Evolutionary conservation across 495 filamentous ascomycete species (phyloP).

Genomic region (Aspergillus steynii): DNA sequence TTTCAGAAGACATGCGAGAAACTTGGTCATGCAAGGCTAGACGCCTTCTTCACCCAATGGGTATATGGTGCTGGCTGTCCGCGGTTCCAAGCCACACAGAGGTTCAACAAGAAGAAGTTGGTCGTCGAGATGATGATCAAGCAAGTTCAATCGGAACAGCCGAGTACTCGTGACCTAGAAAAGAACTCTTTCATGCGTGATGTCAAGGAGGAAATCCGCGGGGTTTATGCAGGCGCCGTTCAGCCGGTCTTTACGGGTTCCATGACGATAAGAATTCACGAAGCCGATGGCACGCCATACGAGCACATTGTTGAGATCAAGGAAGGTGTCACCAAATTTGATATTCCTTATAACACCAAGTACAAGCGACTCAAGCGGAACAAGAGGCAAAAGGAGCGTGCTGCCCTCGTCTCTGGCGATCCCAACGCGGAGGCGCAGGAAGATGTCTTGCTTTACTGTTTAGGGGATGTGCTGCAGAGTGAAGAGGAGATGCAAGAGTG

Average conservation of each 20-base stretch:
- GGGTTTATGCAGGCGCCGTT: constrained; percentile 66
- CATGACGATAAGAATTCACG: constrained; percentile 97
- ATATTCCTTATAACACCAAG: constrained; percentile 98
- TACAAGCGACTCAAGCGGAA: constrained; percentile 97
- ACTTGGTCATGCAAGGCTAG: constrained; percentile 78
- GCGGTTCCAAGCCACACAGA: constrained; percentile 75
- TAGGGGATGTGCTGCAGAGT: constrained; percentile 86
- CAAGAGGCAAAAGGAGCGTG: constrained; percentile 80
- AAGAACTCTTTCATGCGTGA: constrained; percentile 78
- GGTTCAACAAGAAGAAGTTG: constrained; percentile 97
- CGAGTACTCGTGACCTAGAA: constrained; percentile 50
- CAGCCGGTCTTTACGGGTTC: constrained; percentile 87
- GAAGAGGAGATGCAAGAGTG: constrained; percentile 81
- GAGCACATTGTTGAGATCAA: constrained; percentile 97
- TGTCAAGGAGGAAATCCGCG: constrained; percentile 71
- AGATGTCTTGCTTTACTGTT: constrained; percentile 84
- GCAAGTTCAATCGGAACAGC: constrained; percentile 68
- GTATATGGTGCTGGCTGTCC: constrained; percentile 86
- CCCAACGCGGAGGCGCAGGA: constrained; percentile 67
- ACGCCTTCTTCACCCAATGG: constrained; percentile 92
- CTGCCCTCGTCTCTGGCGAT: constrained; percentile 61
- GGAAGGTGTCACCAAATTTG: constrained; percentile 75
- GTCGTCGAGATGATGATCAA: constrained; percentile 90
- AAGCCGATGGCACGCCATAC: constrained; percentile 97
- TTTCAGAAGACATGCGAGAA: constrained; percentile 86